phyloP scores from a whole-genome alignment of 495 filamentous ascomycete species.

The Daldinia caldariorum region DNA sequence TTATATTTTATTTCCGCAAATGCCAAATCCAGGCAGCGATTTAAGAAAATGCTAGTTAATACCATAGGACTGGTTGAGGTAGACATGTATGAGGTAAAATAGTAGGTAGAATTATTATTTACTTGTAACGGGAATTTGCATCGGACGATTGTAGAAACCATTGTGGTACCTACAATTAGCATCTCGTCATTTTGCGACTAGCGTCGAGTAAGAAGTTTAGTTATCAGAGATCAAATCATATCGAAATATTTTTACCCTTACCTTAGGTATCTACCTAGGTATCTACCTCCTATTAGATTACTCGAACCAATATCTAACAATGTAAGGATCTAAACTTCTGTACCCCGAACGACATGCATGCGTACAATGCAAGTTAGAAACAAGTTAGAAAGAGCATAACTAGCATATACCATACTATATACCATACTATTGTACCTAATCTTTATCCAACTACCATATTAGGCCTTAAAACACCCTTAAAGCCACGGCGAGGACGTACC shows the following conservation, averaged over 20 bases:
- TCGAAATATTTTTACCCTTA: conserved; percentile 26
- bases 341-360: conserved; percentile 10
- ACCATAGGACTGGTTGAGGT: not conserved
- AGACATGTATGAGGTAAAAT: not conserved
- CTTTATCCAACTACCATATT: conserved; percentile 28
- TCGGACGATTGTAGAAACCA: conserved; percentile 11
- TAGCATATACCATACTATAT: not conserved
- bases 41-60: conserved; percentile 8
- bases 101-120: conserved; percentile 11
- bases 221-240: conserved; percentile 42
- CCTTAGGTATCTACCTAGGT: no score
- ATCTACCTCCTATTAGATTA: no score
- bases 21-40: conserved; percentile 1
- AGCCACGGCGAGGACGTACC: conserved; percentile 19
- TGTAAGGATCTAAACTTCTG: conserved; percentile 21
- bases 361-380: not conserved
- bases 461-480: not conserved
- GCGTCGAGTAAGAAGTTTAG: conserved; percentile 33
- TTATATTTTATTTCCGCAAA: conserved; percentile 11
- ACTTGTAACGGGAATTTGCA: conserved; percentile 17
- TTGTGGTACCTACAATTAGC: conserved; percentile 31
- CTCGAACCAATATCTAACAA: conserved; percentile 31
- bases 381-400: no score
- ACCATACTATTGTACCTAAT: no score
- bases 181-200: conserved; percentile 39